These are phyloP conservation scores for Penicillium oxalicum DNA, from an alignment of 2,329 filamentous ascomycete genomes.

Conservation along the genomic window DNA sequence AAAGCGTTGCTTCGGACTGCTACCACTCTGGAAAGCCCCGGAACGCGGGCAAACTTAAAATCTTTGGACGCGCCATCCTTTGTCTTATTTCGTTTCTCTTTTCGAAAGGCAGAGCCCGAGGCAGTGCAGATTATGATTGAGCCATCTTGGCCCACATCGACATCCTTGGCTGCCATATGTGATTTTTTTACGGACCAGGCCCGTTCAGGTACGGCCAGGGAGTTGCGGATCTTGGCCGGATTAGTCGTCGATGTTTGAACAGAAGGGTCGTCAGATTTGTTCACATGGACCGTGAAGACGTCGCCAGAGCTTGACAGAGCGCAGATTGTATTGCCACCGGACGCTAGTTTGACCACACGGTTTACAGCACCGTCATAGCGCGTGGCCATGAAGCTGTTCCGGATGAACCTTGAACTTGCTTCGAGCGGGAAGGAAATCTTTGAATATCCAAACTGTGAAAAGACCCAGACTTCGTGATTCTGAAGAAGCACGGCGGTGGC, in stretches of 20 bases:
- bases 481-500: constrained; percentile 81
- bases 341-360: constrained; percentile 68
- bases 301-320: constrained; percentile 80
- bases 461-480: constrained; percentile 85
- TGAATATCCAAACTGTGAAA: constrained; percentile 94
- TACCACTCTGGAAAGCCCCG: constrained; percentile 77
- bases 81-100: constrained; percentile 73
- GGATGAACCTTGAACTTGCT: constrained; percentile 62
- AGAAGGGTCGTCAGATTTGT: constrained; percentile 57
- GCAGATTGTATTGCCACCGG: constrained; percentile 86
- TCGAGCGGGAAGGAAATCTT: constrained; percentile 78
- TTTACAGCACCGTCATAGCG: constrained; percentile 60
- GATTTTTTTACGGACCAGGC: constrained; percentile 88
- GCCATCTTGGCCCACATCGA: constrained; percentile 83
- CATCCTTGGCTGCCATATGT: constrained; percentile 75
- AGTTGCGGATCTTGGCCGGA: constrained; percentile 79
- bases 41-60: constrained; percentile 90
- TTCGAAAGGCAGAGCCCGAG: constrained; percentile 87
- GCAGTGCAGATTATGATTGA: constrained; percentile 91
- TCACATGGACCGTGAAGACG: constrained; percentile 77
- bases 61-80: constrained; percentile 74
- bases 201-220: constrained; percentile 69
- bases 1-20: constrained; percentile 82
- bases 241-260: constrained; percentile 76
- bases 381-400: constrained; percentile 59